A percentile compares a stretch with the other conserved stretches of the same genome.
Evolutionary conservation across 2,329 filamentous ascomycete genomes (phyloP).

Genomic region (Sporothrix brasiliensis): DNA sequence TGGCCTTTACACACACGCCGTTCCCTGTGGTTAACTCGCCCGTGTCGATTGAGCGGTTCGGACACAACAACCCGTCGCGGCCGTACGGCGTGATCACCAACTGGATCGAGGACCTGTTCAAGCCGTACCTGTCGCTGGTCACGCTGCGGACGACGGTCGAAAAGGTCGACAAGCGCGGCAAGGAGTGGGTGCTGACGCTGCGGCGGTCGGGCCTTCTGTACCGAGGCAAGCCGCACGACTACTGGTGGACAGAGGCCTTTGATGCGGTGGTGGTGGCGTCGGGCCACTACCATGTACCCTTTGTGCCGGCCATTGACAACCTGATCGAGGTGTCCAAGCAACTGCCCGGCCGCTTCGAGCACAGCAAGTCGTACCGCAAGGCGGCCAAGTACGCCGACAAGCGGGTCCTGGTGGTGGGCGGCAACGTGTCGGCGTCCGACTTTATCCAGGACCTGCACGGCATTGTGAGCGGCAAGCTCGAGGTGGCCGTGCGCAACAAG

Average conservation of each 20-base stretch:
- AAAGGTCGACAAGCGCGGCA: conserved; percentile 50
- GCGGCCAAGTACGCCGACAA: conserved; percentile 38
- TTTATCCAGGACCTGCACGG: conserved; percentile 57
- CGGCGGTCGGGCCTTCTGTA: conserved; percentile 42
- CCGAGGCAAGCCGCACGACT: conserved; percentile 40
- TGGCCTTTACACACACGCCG: conserved; percentile 28
- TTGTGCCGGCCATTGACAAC: conserved; percentile 46
- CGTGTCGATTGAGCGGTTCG: conserved; percentile 38
- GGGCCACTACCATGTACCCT: conserved; percentile 48
- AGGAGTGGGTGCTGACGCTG: conserved; percentile 55
- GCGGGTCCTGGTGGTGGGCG: conserved; percentile 59
- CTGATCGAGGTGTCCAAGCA: conserved; percentile 44
- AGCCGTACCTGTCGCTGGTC: conserved; percentile 42
- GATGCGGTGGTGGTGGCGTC: conserved; percentile 48
- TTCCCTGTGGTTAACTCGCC: conserved; percentile 23
- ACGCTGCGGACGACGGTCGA: conserved; percentile 62
- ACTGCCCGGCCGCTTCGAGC: conserved; percentile 46
- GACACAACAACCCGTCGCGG: conserved; percentile 62
- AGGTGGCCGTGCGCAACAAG: conserved; percentile 52
- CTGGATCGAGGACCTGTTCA: conserved; percentile 57
- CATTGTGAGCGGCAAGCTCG: conserved; percentile 42
- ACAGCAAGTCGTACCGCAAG: conserved; percentile 47
- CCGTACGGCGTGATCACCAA: conserved; percentile 59
- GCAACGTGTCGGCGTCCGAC: conserved; percentile 61
- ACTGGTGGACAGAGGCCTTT: conserved; percentile 46